A percentile compares a stretch with the other conserved stretches of the same genome.
Conservation (phyloP, 805 yeast genomes). For the Cyberlindnera mrakii region DNA sequence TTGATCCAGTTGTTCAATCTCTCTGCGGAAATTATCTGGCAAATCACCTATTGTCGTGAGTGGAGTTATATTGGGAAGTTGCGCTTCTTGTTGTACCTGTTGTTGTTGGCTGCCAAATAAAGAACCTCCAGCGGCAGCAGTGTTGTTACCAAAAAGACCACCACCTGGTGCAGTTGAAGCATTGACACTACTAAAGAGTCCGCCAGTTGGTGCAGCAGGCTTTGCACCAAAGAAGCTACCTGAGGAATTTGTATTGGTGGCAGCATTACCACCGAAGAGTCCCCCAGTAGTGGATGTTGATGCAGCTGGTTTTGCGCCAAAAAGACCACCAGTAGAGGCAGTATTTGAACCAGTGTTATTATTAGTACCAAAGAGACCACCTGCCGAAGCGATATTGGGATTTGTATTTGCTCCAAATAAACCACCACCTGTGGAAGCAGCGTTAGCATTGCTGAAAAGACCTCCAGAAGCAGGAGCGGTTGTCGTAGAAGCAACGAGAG, state of each 20-base stretch:
- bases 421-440: slow-evolving; percentile 3
- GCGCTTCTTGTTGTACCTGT: slow-evolving; percentile 26
- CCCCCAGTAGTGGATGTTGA: slow-evolving; percentile 21
- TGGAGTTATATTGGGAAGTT: slow-evolving; percentile 49
- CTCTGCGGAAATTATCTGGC: slow-evolving; percentile 64
- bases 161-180: slow-evolving; percentile 9
- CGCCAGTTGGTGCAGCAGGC: slow-evolving; percentile 12
- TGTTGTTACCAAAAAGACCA: slow-evolving; percentile 24
- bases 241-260: slow-evolving; percentile 1
- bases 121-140: slow-evolving; percentile 9
- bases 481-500: slow-evolving; percentile 24
- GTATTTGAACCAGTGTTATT: neutral
- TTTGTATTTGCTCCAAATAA: slow-evolving; percentile 3
- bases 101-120: slow-evolving; percentile 13
- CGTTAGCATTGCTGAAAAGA: slow-evolving; percentile 24
- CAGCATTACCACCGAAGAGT: slow-evolving; percentile 22
- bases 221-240: slow-evolving; percentile 37
- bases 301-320: slow-evolving; percentile 6
- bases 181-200: slow-evolving; percentile 34
- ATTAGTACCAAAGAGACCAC: slow-evolving; percentile 11
- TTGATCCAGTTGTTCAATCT: slow-evolving; percentile 63
- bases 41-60: slow-evolving; percentile 72
- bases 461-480: slow-evolving; percentile 28
- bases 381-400: neutral
- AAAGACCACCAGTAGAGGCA: slow-evolving; percentile 5